A percentile compares a stretch with the other conserved stretches of the same genome.
Conservation (phyloP, 805 yeast species). For the Candida dajiaensis region DNA sequence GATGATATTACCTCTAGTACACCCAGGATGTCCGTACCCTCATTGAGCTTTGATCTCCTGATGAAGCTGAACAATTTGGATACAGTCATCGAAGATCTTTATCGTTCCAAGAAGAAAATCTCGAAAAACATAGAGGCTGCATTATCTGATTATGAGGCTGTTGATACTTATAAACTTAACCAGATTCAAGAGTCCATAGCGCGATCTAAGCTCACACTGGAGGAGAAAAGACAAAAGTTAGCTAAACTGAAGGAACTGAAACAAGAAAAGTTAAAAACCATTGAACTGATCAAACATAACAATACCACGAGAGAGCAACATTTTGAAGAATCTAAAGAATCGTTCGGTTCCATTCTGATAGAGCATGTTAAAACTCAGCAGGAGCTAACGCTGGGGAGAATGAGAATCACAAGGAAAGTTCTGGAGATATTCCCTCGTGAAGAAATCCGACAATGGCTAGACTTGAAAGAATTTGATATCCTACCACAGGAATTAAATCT, state of each 20-base stretch:
- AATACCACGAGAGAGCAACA: neutral
- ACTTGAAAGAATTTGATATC: conserved; percentile 22
- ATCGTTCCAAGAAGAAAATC: conserved; percentile 13
- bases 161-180: conserved; percentile 3
- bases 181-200: conserved; percentile 5
- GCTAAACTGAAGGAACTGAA: conserved; percentile 9
- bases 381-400: conserved; percentile 13
- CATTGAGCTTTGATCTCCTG: conserved; percentile 34
- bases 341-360: conserved; percentile 9
- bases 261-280: conserved; percentile 3
- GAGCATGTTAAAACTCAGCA: conserved; percentile 13
- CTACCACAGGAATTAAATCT: conserved; percentile 15
- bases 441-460: conserved; percentile 17
- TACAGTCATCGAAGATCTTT: conserved; percentile 30
- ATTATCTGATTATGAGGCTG: neutral
- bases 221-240: conserved; percentile 2
- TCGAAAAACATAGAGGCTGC: conserved; percentile 9
- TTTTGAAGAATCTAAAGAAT: conserved; percentile 7
- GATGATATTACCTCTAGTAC: conserved; percentile 1
- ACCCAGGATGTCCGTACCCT: conserved; percentile 7
- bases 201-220: conserved; percentile 2
- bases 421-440: conserved; percentile 28
- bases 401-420: conserved; percentile 19
- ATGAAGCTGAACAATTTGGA: conserved; percentile 37
- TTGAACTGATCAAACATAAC: conserved; percentile 3